These are phyloP conservation scores for Madurella mycetomatis DNA, from an alignment of 2,329 filamentous ascomycete genomes.

Conservation along the genomic window DNA sequence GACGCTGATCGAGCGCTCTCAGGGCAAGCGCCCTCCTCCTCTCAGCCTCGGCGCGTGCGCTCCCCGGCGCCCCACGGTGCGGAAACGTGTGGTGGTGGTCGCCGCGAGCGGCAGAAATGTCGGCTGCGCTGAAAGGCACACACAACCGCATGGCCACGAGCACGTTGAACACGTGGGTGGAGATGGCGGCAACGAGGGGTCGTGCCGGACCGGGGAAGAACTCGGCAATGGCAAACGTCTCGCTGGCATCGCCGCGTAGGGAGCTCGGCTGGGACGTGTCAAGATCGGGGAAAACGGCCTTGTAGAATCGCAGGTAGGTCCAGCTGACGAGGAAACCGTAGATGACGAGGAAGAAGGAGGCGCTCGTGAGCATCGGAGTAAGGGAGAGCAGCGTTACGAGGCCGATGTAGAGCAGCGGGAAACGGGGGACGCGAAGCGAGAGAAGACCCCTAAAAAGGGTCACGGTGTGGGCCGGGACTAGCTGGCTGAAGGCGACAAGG, in stretches of 20 bases:
- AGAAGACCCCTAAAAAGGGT: conserved; percentile 85
- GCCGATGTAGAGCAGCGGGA: conserved; percentile 69
- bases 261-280: conserved; percentile 56
- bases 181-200: conserved; percentile 68
- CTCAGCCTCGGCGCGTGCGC: conserved; percentile 86
- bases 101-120: conserved; percentile 70
- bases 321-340: conserved; percentile 84
- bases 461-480: conserved; percentile 94
- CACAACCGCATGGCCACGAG: conserved; percentile 74
- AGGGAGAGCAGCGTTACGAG: conserved; percentile 61
- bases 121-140: conserved; percentile 78
- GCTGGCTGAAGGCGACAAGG: conserved; percentile 94
- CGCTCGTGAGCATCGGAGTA: conserved; percentile 58
- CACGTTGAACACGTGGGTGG: conserved; percentile 68
- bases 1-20: conserved; percentile 84
- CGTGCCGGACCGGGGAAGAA: conserved; percentile 89
- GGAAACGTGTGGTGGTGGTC: conserved; percentile 56
- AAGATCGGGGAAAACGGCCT: conserved; percentile 66
- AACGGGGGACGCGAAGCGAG: conserved; percentile 76
- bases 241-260: conserved; percentile 85
- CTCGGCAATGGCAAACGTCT: conserved; percentile 92
- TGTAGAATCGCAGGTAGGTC: conserved; percentile 96
- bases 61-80: conserved; percentile 55
- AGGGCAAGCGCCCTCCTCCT: conserved; percentile 81
- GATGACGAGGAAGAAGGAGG: conserved; percentile 72